Conservation (phyloP, 495 filamentous ascomycete genomes). For the Oidiodendron maius region DNA sequence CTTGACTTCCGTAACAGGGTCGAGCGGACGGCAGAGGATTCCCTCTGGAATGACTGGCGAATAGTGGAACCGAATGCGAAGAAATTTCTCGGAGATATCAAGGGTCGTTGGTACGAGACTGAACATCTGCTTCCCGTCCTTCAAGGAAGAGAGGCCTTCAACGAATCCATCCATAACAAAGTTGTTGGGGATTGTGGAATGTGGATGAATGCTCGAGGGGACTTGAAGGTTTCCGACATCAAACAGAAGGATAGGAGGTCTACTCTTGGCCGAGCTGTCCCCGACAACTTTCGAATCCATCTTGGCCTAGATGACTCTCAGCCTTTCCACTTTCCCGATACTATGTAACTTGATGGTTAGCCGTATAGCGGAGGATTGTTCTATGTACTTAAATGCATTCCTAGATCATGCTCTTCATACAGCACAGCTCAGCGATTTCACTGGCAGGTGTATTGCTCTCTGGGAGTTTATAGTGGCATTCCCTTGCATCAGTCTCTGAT, state of each 20-base stretch:
- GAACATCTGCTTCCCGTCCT: slow-evolving; percentile 45
- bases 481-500: too few species aligned
- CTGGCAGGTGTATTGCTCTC: too few species aligned
- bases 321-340: slow-evolving; percentile 18
- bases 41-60: slow-evolving; percentile 37
- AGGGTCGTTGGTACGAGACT: slow-evolving; percentile 60
- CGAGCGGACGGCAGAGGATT: slow-evolving; percentile 29
- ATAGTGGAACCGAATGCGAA: slow-evolving; percentile 26
- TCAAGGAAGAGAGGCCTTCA: slow-evolving; percentile 30
- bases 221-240: slow-evolving; percentile 21
- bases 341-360: too few species aligned
- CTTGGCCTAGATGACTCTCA: slow-evolving; percentile 23
- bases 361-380: too few species aligned
- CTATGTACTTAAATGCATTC: too few species aligned
- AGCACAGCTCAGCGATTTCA: too few species aligned
- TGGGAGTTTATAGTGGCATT: too few species aligned
- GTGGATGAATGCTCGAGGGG: slow-evolving; percentile 41
- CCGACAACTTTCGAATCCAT: slow-evolving; percentile 28
- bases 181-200: slow-evolving; percentile 35
- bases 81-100: slow-evolving; percentile 44
- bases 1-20: slow-evolving; percentile 36
- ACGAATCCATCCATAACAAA: slow-evolving; percentile 28
- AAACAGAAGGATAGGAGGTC: slow-evolving; percentile 29
- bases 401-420: too few species aligned
- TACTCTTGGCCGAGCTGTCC: slow-evolving; percentile 40